Conservation (phyloP, 257 asterid species). For the Solanum okadae region DNA sequence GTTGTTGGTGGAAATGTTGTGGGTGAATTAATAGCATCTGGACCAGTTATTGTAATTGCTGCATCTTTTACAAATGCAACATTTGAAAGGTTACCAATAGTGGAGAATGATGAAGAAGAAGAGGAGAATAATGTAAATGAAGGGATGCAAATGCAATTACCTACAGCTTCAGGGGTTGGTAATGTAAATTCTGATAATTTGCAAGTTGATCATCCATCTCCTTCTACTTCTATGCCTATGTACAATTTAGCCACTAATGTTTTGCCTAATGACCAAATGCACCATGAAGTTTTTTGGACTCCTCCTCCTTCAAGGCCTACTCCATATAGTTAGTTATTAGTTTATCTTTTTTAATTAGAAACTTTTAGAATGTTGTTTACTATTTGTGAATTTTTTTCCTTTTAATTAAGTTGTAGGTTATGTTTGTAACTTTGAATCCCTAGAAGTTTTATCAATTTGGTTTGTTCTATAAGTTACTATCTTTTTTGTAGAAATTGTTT, state of each 20-base stretch:
- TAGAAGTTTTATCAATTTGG: neutral
- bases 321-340: conserved; percentile 5
- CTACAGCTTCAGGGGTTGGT: neutral
- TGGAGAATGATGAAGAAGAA: conserved; percentile 14
- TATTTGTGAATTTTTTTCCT: conserved; percentile 1
- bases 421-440: neutral
- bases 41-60: conserved; percentile 79
- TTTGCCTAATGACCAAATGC: conserved; percentile 48
- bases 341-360: neutral
- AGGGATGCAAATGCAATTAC: conserved; percentile 19
- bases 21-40: conserved; percentile 51
- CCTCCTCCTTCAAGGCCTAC: conserved; percentile 39
- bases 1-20: conserved; percentile 69
- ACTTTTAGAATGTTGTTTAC: neutral
- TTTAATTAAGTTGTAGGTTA: conserved; percentile 7
- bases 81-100: conserved; percentile 62
- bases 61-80: conserved; percentile 65
- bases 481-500: neutral
- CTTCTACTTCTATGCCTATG: conserved; percentile 22
- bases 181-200: conserved; percentile 4
- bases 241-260: conserved; percentile 37
- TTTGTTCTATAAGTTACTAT: neutral
- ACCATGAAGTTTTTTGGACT: conserved; percentile 52
- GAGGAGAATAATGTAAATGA: neutral
- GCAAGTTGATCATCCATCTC: conserved; percentile 11